These are phyloP conservation scores for Extremus antarcticus DNA, from an alignment of 495 filamentous ascomycete genomes.

Conservation along the genomic window DNA sequence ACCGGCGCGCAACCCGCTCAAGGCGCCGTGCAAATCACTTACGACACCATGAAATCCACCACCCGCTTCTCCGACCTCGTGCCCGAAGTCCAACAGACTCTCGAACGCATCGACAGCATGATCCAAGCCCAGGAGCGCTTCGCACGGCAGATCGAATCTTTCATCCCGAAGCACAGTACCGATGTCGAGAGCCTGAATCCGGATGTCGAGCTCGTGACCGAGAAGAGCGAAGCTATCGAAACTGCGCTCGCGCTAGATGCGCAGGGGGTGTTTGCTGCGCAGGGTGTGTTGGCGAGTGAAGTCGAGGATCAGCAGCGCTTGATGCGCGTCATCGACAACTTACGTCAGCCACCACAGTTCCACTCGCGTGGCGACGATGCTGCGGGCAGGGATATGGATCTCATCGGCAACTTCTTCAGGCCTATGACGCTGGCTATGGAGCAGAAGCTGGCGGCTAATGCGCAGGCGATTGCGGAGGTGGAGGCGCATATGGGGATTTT, in stretches of 20 bases:
- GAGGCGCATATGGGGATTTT: slow-evolving; percentile 71
- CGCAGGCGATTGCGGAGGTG: slow-evolving; percentile 63
- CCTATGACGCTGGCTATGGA: slow-evolving; percentile 61
- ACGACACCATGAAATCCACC: slow-evolving; percentile 64
- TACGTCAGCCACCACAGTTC: slow-evolving; percentile 48
- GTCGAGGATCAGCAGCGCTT: slow-evolving; percentile 59
- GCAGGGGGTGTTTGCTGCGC: slow-evolving; percentile 54
- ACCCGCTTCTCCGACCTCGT: slow-evolving; percentile 85
- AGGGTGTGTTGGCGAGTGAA: slow-evolving; percentile 52
- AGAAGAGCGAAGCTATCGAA: slow-evolving; percentile 64
- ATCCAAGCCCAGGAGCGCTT: slow-evolving; percentile 57
- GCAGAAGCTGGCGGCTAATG: slow-evolving; percentile 52
- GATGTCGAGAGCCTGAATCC: slow-evolving; percentile 55
- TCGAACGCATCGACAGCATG: slow-evolving; percentile 61
- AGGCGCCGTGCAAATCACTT: slow-evolving; percentile 66
- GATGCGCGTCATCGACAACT: slow-evolving; percentile 49
- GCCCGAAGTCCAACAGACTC: slow-evolving; percentile 65
- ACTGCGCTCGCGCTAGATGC: slow-evolving; percentile 62
- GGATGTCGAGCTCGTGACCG: slow-evolving; percentile 63
- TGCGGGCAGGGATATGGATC: slow-evolving; percentile 48
- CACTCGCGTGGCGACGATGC: neutral
- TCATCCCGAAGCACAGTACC: slow-evolving; percentile 53
- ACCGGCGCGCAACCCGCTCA: neutral
- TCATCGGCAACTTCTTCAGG: slow-evolving; percentile 65
- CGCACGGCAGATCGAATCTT: slow-evolving; percentile 45